Base-by-base conservation (phyloP, 805 yeast genomes). In the Candida methanosorbosa region DNA sequence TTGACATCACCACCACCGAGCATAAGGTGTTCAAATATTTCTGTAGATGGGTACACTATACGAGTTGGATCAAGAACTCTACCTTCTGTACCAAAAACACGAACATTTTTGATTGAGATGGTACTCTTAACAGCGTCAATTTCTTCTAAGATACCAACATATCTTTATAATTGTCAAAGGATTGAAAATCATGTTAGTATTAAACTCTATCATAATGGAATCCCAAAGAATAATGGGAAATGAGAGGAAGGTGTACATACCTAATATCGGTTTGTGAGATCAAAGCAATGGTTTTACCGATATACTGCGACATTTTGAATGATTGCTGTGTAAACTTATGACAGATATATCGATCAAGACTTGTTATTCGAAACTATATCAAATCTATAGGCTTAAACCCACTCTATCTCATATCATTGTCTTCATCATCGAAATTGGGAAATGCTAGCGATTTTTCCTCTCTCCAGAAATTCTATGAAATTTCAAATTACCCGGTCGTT, bases 1-100 rank as follows among this genome's bases (percentile, higher is more conserved):
- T 84, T 82, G 17, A 92, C 97, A 49, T 90, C 97, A 18, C 83
- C 75, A 26, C 98, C 98, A 46, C 88, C 75, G 56, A 92, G 82
- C 36, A 81, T 83, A 34, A 92, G 85, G 38, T 72, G 73, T 19
- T 83, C 88, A 58, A 75, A 84, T 13, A 80, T 69, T 29, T 69
- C 76, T 25, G 66, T 68, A n/a, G 66, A 59, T 15, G 84, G 78
- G 6, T 94, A 81, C 27, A 86, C 77, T 56, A 85, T 94, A 42
- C 72, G 67, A 13, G 69, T 63, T 3, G 83, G 80, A 54, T 81
- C 86, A 12, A 64, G 61, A 45, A 81, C 67, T 49, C 97, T 74
- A 21, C 95, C 96, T 58, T 90, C 97, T 16, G 97, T 83, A 36
- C 97, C 98, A 45, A 79, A 79, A 34, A 86, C 77, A 41, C 85